Percentiles rank a stretch among this genome's conserved stretches.
Evolutionary conservation across 306 rosid genomes (phyloP).

Genomic region (Castanea mollissima): DNA sequence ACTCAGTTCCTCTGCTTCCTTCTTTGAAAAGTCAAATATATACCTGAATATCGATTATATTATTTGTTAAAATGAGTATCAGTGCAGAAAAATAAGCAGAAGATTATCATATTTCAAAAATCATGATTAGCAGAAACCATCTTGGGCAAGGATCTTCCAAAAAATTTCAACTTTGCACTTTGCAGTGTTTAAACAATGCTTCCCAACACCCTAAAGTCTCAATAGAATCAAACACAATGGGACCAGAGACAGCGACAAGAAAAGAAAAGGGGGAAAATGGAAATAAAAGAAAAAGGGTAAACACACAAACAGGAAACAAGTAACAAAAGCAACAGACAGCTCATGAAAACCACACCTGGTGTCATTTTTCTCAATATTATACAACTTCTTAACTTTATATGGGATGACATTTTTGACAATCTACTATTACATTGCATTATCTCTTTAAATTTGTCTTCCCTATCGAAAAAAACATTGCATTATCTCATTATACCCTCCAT

Average conservation of each 20-base stretch:
- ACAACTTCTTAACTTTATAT: no score
- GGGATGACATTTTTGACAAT: no score
- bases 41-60: conserved; percentile 54
- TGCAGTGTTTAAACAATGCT: not conserved
- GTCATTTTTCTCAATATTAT: no score
- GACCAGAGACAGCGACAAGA: not conserved
- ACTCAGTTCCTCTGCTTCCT: conserved; percentile 71
- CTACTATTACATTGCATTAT: no score
- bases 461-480: no score
- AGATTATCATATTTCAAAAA: not conserved
- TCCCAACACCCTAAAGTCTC: not conserved
- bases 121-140: not conserved
- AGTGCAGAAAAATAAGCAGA: conserved; percentile 11
- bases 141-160: not conserved
- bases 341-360: not conserved
- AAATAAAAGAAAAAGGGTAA: not conserved
- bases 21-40: conserved; percentile 63
- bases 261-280: not conserved
- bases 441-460: no score
- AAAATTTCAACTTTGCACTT: not conserved
- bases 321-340: not conserved
- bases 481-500: no score
- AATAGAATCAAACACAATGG: not conserved
- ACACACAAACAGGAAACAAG: not conserved
- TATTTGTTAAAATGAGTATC: conserved; percentile 10